Percentiles rank a stretch among this genome's conserved stretches.
Conservation (phyloP, 2,329 filamentous ascomycete species). For the Aspergillus alliaceus region DNA sequence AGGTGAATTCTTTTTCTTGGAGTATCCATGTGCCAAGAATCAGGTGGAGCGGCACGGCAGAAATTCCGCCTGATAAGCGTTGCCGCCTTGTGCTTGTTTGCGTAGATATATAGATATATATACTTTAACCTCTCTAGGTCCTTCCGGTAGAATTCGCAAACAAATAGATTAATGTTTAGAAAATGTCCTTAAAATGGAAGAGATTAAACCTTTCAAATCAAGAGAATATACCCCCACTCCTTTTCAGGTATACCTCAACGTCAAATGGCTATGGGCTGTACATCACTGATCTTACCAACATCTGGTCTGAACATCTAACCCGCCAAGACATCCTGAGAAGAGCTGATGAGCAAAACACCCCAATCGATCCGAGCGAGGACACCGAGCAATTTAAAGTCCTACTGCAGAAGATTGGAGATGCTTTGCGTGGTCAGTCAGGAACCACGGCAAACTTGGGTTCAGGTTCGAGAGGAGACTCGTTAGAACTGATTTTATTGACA, state of each 20-base stretch:
- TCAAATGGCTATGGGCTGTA: conserved; percentile 51
- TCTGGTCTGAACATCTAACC: conserved; percentile 57
- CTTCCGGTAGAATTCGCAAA: background rate
- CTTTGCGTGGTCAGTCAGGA: conserved; percentile 40
- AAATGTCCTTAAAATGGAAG: conserved; percentile 39
- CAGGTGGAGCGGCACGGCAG: background rate
- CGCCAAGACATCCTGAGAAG: conserved; percentile 48
- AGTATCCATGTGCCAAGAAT: background rate
- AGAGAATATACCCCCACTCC: conserved; percentile 34
- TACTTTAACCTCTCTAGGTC: too few relatives aligned
- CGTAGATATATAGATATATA: too few relatives aligned
- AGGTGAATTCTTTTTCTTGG: background rate
- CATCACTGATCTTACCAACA: conserved; percentile 58
- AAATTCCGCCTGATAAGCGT: background rate
- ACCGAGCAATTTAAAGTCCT: conserved; percentile 56
- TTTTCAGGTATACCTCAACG: conserved; percentile 38
- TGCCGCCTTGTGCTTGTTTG: conserved; percentile 6
- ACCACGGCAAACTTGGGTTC: conserved; percentile 33
- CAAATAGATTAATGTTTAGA: background rate
- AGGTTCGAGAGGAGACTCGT: conserved; percentile 28
- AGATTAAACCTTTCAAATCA: conserved; percentile 29
- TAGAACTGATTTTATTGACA: conserved; percentile 49
- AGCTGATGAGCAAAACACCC: conserved; percentile 51
- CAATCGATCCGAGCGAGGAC: conserved; percentile 61
- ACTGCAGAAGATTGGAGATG: conserved; percentile 54